These are phyloP conservation scores for Phylloporus sp. DNA, from an alignment of 768 basidiomycete species.

Conservation along the genomic window DNA sequence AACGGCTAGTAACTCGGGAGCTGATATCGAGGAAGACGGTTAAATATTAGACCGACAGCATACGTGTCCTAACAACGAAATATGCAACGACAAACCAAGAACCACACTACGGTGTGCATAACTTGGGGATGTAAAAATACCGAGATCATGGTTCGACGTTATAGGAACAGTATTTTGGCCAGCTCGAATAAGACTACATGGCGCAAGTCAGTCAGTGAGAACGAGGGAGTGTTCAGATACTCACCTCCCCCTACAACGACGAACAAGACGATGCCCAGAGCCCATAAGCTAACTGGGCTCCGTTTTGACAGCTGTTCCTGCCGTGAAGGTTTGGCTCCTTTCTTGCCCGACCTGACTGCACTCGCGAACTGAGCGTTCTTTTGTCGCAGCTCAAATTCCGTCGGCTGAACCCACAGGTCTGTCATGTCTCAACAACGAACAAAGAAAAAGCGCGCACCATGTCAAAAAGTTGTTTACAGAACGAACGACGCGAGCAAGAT, in stretches of 20 bases:
- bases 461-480: constrained; percentile 6
- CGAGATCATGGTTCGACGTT: constrained; percentile 4
- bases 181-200: constrained; percentile 70
- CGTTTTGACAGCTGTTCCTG: constrained; percentile 67
- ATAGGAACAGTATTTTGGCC: constrained; percentile 62
- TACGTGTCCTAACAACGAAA: constrained; percentile 8
- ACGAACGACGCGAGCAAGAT: constrained; percentile 27
- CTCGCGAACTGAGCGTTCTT: constrained; percentile 79
- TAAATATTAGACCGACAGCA: constrained; percentile 14
- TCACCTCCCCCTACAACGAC: constrained; percentile 78
- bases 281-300: constrained; percentile 74
- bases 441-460: constrained; percentile 34
- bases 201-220: constrained; percentile 8
- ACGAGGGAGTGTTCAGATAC: constrained; percentile 23
- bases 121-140: neutral
- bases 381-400: constrained; percentile 77
- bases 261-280: constrained; percentile 68
- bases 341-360: constrained; percentile 71
- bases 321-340: constrained; percentile 66
- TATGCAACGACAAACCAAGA: constrained; percentile 8
- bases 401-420: constrained; percentile 46
- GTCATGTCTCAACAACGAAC: neutral
- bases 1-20: constrained; percentile 46
- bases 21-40: constrained; percentile 39
- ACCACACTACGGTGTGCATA: neutral